These are phyloP conservation scores for Gonium pectorale DNA, from an alignment of 139 green algal genomes.

Conservation along the genomic window DNA sequence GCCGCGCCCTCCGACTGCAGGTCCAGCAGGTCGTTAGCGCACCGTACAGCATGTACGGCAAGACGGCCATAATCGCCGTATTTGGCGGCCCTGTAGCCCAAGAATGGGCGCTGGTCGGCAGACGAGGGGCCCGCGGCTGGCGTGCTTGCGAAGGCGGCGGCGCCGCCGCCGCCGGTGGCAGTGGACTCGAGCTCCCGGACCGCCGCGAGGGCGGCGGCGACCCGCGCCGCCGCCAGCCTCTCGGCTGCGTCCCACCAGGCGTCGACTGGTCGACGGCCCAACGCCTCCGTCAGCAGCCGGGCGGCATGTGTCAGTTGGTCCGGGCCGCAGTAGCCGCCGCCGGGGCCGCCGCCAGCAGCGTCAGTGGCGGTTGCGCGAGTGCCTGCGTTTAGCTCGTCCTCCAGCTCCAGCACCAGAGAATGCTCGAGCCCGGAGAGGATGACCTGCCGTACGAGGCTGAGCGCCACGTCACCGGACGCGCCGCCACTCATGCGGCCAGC, in stretches of 20 bases:
- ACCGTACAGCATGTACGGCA: background rate
- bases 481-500: too few relatives aligned
- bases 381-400: too few relatives aligned
- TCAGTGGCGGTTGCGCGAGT: too few relatives aligned
- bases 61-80: background rate
- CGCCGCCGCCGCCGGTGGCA: background rate
- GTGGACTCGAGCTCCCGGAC: background rate
- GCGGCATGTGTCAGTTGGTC: background rate
- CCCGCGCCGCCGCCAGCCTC: background rate
- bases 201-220: background rate
- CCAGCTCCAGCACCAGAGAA: background rate
- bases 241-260: background rate
- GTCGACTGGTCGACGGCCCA: background rate
- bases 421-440: constrained; percentile 1
- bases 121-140: background rate
- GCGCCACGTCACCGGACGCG: background rate
- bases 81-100: background rate
- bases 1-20: background rate
- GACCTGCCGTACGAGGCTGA: background rate
- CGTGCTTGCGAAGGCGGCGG: background rate
- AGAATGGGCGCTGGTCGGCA: background rate
- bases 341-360: too few relatives aligned
- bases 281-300: background rate
- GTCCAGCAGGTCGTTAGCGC: constrained; percentile 8
- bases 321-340: background rate